Evolutionary conservation across 2,329 filamentous ascomycete genomes (phyloP).

Genomic region (Penicillium sp.): DNA sequence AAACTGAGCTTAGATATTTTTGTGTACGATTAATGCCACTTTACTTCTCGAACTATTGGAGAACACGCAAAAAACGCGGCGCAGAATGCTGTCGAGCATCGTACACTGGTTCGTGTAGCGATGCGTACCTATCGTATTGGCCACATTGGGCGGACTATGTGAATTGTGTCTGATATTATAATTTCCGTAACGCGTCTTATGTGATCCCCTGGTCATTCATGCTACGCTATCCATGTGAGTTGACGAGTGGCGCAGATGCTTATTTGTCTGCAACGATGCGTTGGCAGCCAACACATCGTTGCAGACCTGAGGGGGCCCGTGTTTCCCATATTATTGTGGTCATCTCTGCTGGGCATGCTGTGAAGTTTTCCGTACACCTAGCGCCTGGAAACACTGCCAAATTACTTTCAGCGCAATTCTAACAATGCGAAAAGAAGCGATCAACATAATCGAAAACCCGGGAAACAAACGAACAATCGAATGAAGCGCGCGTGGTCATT

Average conservation of each 20-base stretch:
- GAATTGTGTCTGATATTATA: no score
- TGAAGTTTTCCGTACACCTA: neutral
- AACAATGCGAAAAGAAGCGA: neutral
- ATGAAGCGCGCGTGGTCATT: slow-evolving; percentile 4
- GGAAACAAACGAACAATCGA: slow-evolving; percentile 7
- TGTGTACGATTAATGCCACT: slow-evolving; percentile 15
- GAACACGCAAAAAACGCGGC: neutral
- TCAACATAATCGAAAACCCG: neutral
- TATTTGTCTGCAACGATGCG: slow-evolving; percentile 2
- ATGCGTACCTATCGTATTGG: neutral
- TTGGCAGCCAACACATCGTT: slow-evolving; percentile 24
- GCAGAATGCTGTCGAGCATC: neutral
- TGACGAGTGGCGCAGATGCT: neutral
- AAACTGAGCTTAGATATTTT: slow-evolving; percentile 15
- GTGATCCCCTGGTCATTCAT: neutral
- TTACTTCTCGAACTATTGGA: slow-evolving; percentile 4
- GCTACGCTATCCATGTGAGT: neutral
- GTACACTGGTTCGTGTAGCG: neutral
- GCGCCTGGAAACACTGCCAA: neutral
- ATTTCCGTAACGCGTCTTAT: neutral
- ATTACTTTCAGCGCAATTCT: neutral
- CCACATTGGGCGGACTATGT: no score
- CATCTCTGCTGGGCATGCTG: neutral
- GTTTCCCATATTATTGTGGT: slow-evolving; percentile 22
- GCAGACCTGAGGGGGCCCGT: slow-evolving; percentile 19